Evolutionary conservation across 805 yeast species (phyloP).

Genomic region (Wickerhamomyces kurtzmanii): DNA sequence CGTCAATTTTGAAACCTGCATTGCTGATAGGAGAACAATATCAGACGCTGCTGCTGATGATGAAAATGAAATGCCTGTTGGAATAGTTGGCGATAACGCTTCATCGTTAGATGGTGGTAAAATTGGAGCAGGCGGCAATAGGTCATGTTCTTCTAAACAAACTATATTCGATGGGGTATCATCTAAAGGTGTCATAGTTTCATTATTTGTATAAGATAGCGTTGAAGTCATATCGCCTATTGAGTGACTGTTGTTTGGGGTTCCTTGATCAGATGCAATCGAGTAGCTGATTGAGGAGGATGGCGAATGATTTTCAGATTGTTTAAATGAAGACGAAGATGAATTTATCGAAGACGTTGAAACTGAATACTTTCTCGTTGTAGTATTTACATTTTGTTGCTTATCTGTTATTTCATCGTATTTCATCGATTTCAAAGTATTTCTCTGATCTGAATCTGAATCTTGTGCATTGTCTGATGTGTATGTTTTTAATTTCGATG

Average conservation of each 20-base stretch:
- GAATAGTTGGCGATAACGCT: too few relatives aligned
- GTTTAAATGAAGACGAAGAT: background rate
- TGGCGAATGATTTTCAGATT: background rate
- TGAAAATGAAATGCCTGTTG: too few relatives aligned
- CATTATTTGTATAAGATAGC: too few relatives aligned
- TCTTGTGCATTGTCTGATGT: background rate
- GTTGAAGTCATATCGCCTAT: conserved; percentile 1
- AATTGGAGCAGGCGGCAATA: too few relatives aligned
- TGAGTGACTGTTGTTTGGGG: background rate
- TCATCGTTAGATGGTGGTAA: too few relatives aligned
- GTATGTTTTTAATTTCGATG: conserved; percentile 9
- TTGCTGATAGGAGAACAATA: too few relatives aligned
- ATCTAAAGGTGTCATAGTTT: too few relatives aligned
- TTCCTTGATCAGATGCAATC: background rate
- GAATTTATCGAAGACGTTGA: background rate
- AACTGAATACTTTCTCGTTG: background rate
- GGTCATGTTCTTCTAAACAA: too few relatives aligned
- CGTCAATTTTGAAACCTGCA: too few relatives aligned
- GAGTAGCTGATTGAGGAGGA: background rate
- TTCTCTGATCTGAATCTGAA: conserved; percentile 3
- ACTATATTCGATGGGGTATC: too few relatives aligned
- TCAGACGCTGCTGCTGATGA: too few relatives aligned
- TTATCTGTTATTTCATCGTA: conserved; percentile 9
- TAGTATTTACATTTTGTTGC: background rate
- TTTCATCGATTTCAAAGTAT: conserved; percentile 11